phyloP scores from a whole-genome alignment of 306 rosid genomes.

The Gastrolobium bilobum region DNA sequence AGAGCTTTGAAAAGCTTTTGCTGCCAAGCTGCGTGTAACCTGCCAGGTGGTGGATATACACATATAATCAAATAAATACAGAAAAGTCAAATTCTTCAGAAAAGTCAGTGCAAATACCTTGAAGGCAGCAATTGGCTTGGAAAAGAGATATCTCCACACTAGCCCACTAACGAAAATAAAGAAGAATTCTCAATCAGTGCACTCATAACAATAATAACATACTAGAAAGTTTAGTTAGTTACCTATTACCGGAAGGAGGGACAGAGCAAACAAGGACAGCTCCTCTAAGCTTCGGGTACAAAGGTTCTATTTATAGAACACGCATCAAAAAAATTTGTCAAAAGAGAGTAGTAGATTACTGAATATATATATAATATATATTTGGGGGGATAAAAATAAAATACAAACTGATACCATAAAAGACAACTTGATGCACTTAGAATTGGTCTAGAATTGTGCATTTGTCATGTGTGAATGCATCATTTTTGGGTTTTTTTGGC shows the following conservation, averaged over 20 bases:
- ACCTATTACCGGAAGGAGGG: conserved; percentile 97
- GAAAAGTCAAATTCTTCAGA: conserved; percentile 40
- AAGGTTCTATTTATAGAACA: conserved; percentile 48
- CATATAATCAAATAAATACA: conserved; percentile 40
- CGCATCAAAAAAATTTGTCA: background rate
- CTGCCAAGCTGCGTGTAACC: conserved; percentile 93
- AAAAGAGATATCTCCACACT: conserved; percentile 82
- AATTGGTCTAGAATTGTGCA: no score
- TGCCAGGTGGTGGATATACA: conserved; percentile 46
- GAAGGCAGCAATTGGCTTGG: conserved; percentile 89
- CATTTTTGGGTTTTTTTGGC: no score
- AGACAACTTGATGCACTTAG: background rate
- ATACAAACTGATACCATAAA: background rate
- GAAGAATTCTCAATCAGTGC: conserved; percentile 36
- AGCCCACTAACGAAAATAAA: conserved; percentile 70
- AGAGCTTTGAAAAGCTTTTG: conserved; percentile 86
- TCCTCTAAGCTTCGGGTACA: conserved; percentile 69
- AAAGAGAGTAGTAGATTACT: background rate
- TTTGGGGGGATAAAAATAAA: background rate
- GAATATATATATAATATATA: background rate
- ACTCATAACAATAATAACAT: conserved; percentile 3
- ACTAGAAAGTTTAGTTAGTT: conserved; percentile 39
- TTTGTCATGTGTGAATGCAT: no score
- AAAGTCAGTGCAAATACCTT: conserved; percentile 65
- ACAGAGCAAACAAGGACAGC: conserved; percentile 89